A percentile compares a stretch with the other conserved stretches of the same genome.
These are phyloP conservation scores for Eleusine coracana DNA, from an alignment of 176 grass and related monocot genomes.

Conservation along the genomic window DNA sequence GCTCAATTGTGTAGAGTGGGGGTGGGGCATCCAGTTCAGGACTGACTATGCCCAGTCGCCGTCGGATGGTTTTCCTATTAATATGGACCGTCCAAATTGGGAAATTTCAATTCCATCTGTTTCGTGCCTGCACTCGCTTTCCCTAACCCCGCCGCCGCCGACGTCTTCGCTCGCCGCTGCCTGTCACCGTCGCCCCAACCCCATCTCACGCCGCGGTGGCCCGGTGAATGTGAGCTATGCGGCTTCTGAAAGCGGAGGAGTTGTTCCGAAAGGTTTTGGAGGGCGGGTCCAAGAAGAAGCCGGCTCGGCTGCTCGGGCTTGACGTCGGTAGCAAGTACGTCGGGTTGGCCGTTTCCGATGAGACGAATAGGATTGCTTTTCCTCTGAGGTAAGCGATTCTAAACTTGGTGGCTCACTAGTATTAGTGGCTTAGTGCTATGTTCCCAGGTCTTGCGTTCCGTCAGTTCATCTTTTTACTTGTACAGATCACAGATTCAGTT, in stretches of 20 bases:
- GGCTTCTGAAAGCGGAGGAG: slow-evolving; percentile 55
- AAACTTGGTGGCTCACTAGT: background rate
- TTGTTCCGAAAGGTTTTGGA: slow-evolving; percentile 72
- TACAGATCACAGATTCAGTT: background rate
- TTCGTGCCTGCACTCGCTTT: background rate
- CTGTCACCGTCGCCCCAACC: background rate
- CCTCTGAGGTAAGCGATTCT: slow-evolving; percentile 63
- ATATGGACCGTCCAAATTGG: slow-evolving; percentile 19
- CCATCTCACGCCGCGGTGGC: background rate
- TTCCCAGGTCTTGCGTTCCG: background rate
- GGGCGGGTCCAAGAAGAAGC: slow-evolving; percentile 21
- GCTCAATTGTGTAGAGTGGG: background rate
- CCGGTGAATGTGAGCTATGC: slow-evolving; percentile 50
- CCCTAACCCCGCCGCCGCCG: slow-evolving; percentile 6
- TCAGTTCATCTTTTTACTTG: background rate
- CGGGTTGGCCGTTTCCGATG: slow-evolving; percentile 74
- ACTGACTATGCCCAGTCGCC: background rate
- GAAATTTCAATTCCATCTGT: background rate
- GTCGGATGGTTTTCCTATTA: background rate
- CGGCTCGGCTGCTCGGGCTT: slow-evolving; percentile 67
- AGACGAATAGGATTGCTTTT: slow-evolving; percentile 57
- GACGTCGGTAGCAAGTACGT: slow-evolving; percentile 91
- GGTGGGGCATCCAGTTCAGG: background rate
- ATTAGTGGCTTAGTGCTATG: background rate
- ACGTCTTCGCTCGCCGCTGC: background rate